Conservation (phyloP, 2,329 filamentous ascomycete genomes). For the Epichloe coenophiala region DNA sequence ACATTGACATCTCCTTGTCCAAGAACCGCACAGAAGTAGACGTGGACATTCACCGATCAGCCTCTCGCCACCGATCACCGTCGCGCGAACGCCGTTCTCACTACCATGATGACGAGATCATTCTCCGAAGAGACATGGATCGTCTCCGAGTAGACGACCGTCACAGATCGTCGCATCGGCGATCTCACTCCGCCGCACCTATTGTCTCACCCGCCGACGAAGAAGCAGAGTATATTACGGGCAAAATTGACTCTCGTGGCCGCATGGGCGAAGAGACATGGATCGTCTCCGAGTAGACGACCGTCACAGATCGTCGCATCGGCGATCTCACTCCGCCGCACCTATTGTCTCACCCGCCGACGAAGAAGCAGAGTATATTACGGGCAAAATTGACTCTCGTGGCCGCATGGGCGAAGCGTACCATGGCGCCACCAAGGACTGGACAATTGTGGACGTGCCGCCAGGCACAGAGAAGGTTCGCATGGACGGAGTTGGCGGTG, state of each 20-base stretch:
- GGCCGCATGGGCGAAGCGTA: conserved; percentile 60
- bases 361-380: conserved; percentile 52
- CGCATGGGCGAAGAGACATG: conserved; percentile 55
- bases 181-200: conserved; percentile 38
- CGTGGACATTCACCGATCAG: conserved; percentile 38
- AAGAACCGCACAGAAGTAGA: conserved; percentile 44
- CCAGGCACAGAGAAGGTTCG: conserved; percentile 71
- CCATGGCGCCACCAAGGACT: conserved; percentile 61
- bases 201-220: conserved; percentile 32
- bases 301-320: conserved; percentile 22
- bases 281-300: conserved; percentile 33
- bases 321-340: conserved; percentile 38
- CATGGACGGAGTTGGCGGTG: conserved; percentile 68
- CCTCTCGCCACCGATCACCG: conserved; percentile 16
- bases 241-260: conserved; percentile 43
- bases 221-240: conserved; percentile 49
- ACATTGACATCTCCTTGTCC: conserved; percentile 47
- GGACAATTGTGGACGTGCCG: conserved; percentile 73
- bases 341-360: conserved; percentile 28
- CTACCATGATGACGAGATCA: conserved; percentile 50
- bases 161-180: conserved; percentile 25
- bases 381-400: conserved; percentile 40
- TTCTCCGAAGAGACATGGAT: conserved; percentile 45
- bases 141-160: conserved; percentile 31
- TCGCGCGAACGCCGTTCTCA: conserved; percentile 27